Percentiles rank a stretch among this genome's conserved stretches.
Evolutionary conservation across 805 yeast genomes (phyloP).

Genomic region (Hanseniaspora osmophila): DNA sequence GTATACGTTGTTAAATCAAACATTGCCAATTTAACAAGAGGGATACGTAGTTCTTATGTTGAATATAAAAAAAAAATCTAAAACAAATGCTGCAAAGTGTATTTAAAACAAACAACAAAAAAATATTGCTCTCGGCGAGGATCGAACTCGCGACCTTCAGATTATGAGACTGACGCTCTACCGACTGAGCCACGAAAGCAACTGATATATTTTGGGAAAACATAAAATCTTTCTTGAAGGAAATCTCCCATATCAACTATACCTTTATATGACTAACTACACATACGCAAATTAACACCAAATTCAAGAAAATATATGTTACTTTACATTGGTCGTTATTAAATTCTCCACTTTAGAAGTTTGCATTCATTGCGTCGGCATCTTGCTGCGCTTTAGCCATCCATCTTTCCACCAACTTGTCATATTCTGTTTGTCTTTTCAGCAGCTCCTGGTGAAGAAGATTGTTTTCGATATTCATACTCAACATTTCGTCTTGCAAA

Average conservation of each 20-base stretch:
- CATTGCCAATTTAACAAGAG: too few species aligned
- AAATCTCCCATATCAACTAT: too few species aligned
- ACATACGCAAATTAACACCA: too few species aligned
- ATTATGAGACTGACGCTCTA: conserved; percentile 37
- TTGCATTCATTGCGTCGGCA: conserved; percentile 45
- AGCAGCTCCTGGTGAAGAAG: conserved; percentile 22
- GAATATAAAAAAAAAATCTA: too few species aligned
- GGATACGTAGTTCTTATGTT: too few species aligned
- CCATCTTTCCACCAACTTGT: conserved; percentile 42
- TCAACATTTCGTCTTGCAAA: conserved; percentile 54
- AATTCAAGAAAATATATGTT: not conserved
- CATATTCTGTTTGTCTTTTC: conserved; percentile 33
- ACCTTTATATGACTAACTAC: too few species aligned
- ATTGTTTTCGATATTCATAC: conserved; percentile 42
- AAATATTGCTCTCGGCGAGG: conserved; percentile 28
- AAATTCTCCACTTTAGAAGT: conserved; percentile 3
- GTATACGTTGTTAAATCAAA: too few species aligned
- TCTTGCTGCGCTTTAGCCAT: conserved; percentile 41
- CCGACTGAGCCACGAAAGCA: conserved; percentile 35
- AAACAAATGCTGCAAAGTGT: too few species aligned
- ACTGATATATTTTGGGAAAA: conserved; percentile 2
- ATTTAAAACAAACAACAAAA: conserved; percentile 9
- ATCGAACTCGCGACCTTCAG: conserved; percentile 35
- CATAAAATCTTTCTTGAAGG: too few species aligned
- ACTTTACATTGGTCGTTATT: not conserved